Base-by-base conservation (phyloP, 225 moss, liverwort and hornwort genomes). In the Polytrichum formosum region DNA sequence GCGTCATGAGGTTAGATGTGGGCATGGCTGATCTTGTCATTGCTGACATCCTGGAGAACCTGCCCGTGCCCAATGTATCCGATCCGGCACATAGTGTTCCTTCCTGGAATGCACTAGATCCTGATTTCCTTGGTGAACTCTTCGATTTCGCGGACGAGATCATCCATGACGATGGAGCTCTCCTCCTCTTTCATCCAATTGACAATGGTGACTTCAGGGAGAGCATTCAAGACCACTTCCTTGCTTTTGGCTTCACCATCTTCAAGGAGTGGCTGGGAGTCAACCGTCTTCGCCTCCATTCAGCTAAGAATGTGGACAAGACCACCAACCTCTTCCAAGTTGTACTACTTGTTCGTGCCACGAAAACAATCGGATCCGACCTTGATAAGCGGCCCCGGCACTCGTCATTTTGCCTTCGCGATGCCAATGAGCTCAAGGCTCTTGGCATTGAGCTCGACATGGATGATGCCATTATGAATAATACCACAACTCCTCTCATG, bases 91-190 rank as follows among this genome's bases (percentile, higher is more conserved):
- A 5, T 27, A 18, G 17, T 23, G 64, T 64, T 6, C 64, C 27
- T 17, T 22, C 27, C 16, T 64, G 64, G 64, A 64, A 64, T 28
- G 27, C 17, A 27, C 4, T 16, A 5, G 22, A 23, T 64, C 6
- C 5, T 5, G 27, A 23, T 5, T 64, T n/a, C 26, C 9, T 64
- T 23, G 23, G 26, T 6, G 64, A 64, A 10, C 27, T 28, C 5
- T 64, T 64, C 16, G 64, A 64, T 23, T 64, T 64, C 9, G 64
- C 64, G 5, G 27, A 64, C 19, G 64, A 64, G 64, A 28, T 64
- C 26, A 5, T 64, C 17, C 64, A 64, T 64, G 64, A 64, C 26
- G 4, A 27, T 64, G 64, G 64, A 6, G 64, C 27, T n/a, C 17
- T 64, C 21, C 64, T 64, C 23, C 64, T 64, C 13, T 64, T 64